Base-by-base conservation (phyloP, 352 stramenopile species). In the Globisporangium echinulatum region DNA sequence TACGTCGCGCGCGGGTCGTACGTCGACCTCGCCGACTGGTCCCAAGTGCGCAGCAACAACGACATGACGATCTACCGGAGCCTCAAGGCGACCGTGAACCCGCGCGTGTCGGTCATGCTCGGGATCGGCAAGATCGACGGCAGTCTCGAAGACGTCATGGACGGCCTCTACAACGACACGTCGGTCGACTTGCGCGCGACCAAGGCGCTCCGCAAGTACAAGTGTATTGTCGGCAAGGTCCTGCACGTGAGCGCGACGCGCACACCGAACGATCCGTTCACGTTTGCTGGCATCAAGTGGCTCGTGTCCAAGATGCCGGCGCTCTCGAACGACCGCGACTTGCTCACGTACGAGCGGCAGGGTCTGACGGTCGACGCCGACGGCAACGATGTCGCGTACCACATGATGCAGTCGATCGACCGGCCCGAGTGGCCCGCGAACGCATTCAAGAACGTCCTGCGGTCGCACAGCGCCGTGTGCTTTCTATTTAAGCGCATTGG, bases 201-300 rank as follows among this genome's bases (percentile, higher is more conserved):
- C 14, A 74, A 68, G 46, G 51, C 67, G 19, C 50, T 76, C 10
- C 60, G 74, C 7, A 63, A 71, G 8, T 66, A 76, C 55, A 56
- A 67, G 36, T 47, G 74, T 8, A 58, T 71, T 9, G 70, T 72
- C 14, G 70, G 57, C 1, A 61, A 56, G 0, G 55, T 77, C 11
- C 57, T 81, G 38, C 69, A 70, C 52, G 62, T 62, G 0, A 72
- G 61, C 7, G 61, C 74, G 59, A 62, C 68, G 5, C 64, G 65
- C 0, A 64, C 52, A 9, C 42, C 58, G 0, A 56, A 76, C 4
- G 62, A 67, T n/a, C 72, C 72, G 38, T 81, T 69, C 52, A 62
- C 65, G 37, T 81, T 78, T 25, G 70, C 70, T 0, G 72, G 72
- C 8, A 76, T 81, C 63, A 78, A 78, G 52, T 81, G 70, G 72